A percentile compares a stretch with the other conserved stretches of the same genome.
Evolutionary conservation across 208 protist genomes (phyloP).

Genomic region (Zelonia costaricensis): DNA sequence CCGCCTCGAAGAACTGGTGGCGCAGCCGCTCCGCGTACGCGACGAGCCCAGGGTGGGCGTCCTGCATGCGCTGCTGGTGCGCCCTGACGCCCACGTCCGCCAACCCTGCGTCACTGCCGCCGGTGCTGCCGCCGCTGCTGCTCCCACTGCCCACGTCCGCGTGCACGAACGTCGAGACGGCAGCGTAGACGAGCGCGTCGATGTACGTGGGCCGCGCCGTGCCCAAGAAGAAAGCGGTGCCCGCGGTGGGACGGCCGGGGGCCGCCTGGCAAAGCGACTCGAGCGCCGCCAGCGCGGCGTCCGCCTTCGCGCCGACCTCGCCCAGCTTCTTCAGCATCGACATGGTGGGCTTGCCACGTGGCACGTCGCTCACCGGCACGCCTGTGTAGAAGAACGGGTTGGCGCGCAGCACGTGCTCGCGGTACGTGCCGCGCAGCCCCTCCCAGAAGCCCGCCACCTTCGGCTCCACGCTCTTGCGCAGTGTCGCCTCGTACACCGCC

Average conservation of each 20-base stretch:
- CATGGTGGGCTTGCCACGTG: constrained; percentile 9
- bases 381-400: constrained; percentile 49
- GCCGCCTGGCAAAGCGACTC: constrained; percentile 7
- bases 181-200: constrained; percentile 79
- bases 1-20: constrained; percentile 77
- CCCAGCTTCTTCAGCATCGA: constrained; percentile 51
- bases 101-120: too few relatives aligned
- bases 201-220: constrained; percentile 49
- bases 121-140: background rate
- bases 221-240: constrained; percentile 65
- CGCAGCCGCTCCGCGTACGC: constrained; percentile 77
- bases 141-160: constrained; percentile 42
- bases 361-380: constrained; percentile 6
- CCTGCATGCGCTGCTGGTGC: constrained; percentile 47
- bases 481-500: constrained; percentile 36
- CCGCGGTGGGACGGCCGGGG: constrained; percentile 19
- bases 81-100: background rate
- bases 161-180: constrained; percentile 73
- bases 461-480: constrained; percentile 57
- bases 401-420: constrained; percentile 35
- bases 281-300: constrained; percentile 57
- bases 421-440: constrained; percentile 54
- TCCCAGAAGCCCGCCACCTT: constrained; percentile 69
- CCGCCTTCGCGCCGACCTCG: constrained; percentile 42
- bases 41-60: constrained; percentile 58